Evolutionary conservation across 331 rosid genomes (phyloP).

Genomic region (Phaseolus coccineus): DNA sequence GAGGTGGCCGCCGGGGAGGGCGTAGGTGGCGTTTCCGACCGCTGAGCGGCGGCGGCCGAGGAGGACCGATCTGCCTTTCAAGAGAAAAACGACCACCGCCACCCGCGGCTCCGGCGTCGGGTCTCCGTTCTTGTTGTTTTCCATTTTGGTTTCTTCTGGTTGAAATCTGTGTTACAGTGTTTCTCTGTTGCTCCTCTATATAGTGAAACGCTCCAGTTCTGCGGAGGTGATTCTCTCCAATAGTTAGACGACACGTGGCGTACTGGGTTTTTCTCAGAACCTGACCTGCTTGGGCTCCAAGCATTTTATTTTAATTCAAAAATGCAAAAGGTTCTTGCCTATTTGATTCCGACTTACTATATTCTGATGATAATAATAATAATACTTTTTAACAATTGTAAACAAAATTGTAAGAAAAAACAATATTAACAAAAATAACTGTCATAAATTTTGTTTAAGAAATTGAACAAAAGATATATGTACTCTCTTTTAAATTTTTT

Average conservation of each 20-base stretch:
- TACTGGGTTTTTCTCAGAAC: not conserved
- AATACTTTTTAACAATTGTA: no score
- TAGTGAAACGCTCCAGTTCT: not conserved
- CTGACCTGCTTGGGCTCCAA: not conserved
- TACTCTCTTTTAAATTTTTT: no score
- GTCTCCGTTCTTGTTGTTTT: slow-evolving; percentile 25
- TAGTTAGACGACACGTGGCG: not conserved
- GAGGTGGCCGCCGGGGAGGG: slow-evolving; percentile 92
- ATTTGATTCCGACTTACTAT: no score
- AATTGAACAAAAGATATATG: no score
- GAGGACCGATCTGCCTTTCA: slow-evolving; percentile 62
- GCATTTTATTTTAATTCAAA: not conserved
- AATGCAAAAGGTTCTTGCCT: no score
- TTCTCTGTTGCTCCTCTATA: not conserved
- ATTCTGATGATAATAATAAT: no score
- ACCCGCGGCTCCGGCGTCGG: slow-evolving; percentile 61
- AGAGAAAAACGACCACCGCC: slow-evolving; percentile 68
- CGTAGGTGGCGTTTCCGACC: slow-evolving; percentile 66
- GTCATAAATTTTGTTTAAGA: no score
- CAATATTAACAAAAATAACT: no score
- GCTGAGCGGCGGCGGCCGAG: slow-evolving; percentile 76
- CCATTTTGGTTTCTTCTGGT: slow-evolving; percentile 44
- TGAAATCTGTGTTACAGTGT: not conserved
- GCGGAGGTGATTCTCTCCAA: not conserved
- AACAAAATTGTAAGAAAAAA: no score